Evolutionary conservation across 2,329 filamentous ascomycete species (phyloP).

Genomic region (Penicillium sp.): DNA sequence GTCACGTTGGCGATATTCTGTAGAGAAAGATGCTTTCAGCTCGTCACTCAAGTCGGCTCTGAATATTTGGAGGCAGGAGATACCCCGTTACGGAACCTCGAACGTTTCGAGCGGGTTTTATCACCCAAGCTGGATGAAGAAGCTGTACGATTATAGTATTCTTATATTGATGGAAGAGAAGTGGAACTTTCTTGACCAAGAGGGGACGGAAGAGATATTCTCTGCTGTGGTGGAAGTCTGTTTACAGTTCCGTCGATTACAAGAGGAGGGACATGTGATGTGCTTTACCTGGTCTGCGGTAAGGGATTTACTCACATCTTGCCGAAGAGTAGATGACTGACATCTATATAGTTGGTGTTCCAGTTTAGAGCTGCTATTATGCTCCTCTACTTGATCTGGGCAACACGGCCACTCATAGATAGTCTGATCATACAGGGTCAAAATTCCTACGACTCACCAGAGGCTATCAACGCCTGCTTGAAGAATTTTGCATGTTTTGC

Average conservation of each 20-base stretch:
- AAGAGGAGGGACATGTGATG: slow-evolving; percentile 35
- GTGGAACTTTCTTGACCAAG: slow-evolving; percentile 27
- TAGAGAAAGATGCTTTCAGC: slow-evolving; percentile 15
- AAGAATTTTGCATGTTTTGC: slow-evolving; percentile 29
- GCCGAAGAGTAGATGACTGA: not conserved
- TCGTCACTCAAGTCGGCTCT: slow-evolving; percentile 31
- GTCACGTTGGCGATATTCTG: slow-evolving; percentile 14
- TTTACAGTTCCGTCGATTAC: slow-evolving; percentile 30
- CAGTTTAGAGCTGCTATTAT: slow-evolving; percentile 34
- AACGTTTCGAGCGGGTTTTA: slow-evolving; percentile 29
- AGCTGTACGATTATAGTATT: slow-evolving; percentile 35
- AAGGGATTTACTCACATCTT: slow-evolving; percentile 3
- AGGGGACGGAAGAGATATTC: slow-evolving; percentile 32
- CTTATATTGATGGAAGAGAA: slow-evolving; percentile 35
- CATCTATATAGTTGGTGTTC: slow-evolving; percentile 30
- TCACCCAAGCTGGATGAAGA: slow-evolving; percentile 35
- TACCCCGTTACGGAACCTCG: slow-evolving; percentile 31
- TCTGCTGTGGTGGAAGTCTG: slow-evolving; percentile 33
- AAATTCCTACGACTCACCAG: slow-evolving; percentile 19
- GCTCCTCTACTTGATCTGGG: slow-evolving; percentile 35
- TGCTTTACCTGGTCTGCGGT: slow-evolving; percentile 38
- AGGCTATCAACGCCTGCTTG: slow-evolving; percentile 28
- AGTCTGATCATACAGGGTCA: slow-evolving; percentile 5
- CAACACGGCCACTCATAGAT: slow-evolving; percentile 17
- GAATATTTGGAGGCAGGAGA: slow-evolving; percentile 34